Evolutionary conservation across 352 stramenopile species (phyloP).

Genomic region (Pythium myriotylum): DNA sequence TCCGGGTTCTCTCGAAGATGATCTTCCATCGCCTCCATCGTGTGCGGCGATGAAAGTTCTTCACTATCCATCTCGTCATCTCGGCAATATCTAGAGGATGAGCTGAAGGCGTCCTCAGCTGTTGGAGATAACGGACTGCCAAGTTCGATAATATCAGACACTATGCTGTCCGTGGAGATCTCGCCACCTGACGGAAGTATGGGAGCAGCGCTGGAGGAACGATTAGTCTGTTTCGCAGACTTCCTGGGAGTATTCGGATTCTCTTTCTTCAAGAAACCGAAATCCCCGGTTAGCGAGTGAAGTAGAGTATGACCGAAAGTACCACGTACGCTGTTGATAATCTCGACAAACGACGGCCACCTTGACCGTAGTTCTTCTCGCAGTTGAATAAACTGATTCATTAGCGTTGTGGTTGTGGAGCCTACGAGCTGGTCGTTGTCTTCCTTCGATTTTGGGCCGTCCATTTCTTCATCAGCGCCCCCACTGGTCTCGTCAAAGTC

Average conservation of each 20-base stretch:
- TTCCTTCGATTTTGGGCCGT: background rate
- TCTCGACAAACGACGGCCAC: conserved; percentile 14
- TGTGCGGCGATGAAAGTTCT: background rate
- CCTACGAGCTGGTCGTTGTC: conserved; percentile 1
- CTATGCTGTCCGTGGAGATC: too few relatives aligned
- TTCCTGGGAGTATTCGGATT: too few relatives aligned
- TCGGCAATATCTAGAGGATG: conserved; percentile 7
- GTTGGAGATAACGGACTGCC: conserved; percentile 5
- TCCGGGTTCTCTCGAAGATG: conserved; percentile 12
- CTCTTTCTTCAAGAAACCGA: background rate
- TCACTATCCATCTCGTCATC: background rate
- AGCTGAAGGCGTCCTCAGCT: background rate
- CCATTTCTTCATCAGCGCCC: background rate
- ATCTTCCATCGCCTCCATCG: conserved; percentile 12
- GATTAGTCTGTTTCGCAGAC: too few relatives aligned
- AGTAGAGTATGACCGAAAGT: background rate
- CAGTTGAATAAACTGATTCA: conserved; percentile 38
- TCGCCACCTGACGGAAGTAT: background rate
- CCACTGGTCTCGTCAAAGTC: conserved; percentile 39
- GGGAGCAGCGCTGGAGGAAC: too few relatives aligned
- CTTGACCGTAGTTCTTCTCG: conserved; percentile 3
- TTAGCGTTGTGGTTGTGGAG: background rate
- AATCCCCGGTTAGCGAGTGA: too few relatives aligned
- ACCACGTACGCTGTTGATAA: conserved; percentile 8
- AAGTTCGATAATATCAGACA: conserved; percentile 14